These are phyloP conservation scores for Citrus medica DNA, from an alignment of 345 rosid genomes.

Conservation along the genomic window DNA sequence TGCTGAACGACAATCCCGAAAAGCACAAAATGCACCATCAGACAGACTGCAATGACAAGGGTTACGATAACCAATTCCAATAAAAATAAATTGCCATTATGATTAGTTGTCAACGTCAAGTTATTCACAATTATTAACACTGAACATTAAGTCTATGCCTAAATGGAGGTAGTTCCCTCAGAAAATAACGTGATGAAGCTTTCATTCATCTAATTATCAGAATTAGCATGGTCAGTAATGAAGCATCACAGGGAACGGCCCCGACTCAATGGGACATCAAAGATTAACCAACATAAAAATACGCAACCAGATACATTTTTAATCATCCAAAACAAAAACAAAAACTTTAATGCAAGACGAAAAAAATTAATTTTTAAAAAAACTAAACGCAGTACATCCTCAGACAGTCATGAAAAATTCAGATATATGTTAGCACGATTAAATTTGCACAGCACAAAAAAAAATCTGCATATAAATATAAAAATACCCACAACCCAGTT, in stretches of 20 bases:
- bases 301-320: background rate
- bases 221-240: conserved; percentile 13
- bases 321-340: background rate
- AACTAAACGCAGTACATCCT: background rate
- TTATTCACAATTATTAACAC: background rate
- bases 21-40: background rate
- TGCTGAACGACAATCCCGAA: background rate
- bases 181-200: background rate
- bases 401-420: conserved; percentile 2
- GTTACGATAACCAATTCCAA: background rate
- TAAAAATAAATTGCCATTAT: background rate
- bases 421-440: conserved; percentile 1
- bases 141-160: too few species aligned
- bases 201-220: conserved; percentile 9
- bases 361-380: background rate
- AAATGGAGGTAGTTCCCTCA: conserved; percentile 7
- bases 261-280: background rate
- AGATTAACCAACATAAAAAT: background rate
- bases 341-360: background rate
- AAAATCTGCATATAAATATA: background rate
- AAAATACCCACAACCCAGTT: background rate
- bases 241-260: conserved; percentile 9
- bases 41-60: background rate
- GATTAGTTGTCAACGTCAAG: too few species aligned
- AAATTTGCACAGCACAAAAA: background rate